A percentile compares a stretch with the other conserved stretches of the same genome.
Conservation (phyloP, 441 rosid species). For the Bocquillonia castaneifolia region DNA sequence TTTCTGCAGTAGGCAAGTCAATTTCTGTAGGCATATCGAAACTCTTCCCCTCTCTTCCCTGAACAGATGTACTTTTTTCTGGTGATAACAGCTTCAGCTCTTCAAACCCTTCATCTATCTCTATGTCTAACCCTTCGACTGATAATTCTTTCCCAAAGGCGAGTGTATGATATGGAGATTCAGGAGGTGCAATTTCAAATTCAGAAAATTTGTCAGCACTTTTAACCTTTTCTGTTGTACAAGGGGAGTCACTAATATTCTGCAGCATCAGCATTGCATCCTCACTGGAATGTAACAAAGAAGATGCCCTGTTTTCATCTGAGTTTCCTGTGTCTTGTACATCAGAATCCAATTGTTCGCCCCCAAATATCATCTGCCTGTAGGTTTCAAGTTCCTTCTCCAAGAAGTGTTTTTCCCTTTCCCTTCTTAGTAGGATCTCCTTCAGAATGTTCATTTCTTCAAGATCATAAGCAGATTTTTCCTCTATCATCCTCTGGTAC, state of each 20-base stretch:
- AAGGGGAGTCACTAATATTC: constrained; percentile 23
- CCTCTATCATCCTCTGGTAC: constrained; percentile 71
- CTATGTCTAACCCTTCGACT: constrained; percentile 28
- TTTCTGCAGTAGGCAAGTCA: constrained; percentile 19
- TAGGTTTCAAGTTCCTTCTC: constrained; percentile 72
- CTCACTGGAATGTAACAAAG: constrained; percentile 27
- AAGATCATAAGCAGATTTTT: constrained; percentile 62
- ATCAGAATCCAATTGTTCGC: constrained; percentile 39
- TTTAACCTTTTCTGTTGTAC: constrained; percentile 27
- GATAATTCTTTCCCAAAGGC: constrained; percentile 41
- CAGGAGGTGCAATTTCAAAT: constrained; percentile 24
- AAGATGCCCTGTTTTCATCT: constrained; percentile 24
- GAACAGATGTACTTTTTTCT: constrained; percentile 23
- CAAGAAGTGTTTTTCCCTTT: constrained; percentile 66
- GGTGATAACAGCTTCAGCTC: constrained; percentile 22
- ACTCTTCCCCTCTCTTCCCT: constrained; percentile 16
- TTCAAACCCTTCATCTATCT: constrained; percentile 17
- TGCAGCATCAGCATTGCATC: constrained; percentile 29
- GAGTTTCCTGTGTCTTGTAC: constrained; percentile 22
- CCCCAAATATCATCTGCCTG: constrained; percentile 43
- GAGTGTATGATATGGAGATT: constrained; percentile 26
- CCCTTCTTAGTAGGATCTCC: constrained; percentile 74
- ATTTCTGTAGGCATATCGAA: constrained; percentile 14
- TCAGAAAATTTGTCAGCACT: constrained; percentile 24
- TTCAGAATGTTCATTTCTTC: constrained; percentile 83